Evolutionary conservation across 257 asterid genomes (phyloP), one percentile per base, ranked within the genome.

Genomic region (Forsythia suspensa): DNA sequence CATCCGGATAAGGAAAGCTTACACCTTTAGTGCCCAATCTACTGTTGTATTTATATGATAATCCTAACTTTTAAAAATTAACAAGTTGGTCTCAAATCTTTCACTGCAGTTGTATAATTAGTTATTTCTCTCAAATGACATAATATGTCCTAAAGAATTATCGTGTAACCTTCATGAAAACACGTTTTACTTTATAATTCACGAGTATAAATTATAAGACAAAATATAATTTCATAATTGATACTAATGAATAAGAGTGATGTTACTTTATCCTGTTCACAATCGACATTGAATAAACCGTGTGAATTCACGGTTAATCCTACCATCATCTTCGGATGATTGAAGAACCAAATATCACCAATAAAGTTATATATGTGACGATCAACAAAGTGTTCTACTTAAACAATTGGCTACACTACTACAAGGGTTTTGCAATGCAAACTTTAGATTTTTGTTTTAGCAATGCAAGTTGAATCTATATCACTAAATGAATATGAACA

Each of bases 1-100:
- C 68, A 77, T 76, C 65, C 77, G 68, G 91, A 88, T 84, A 84
- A 83, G 84, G 84, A 20, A 21, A 21, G 21, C 6, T 61, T 3
- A 61, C 68, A 21, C 13, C 69, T 8, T 8, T 21, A 24, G 69
- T 3, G 3, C 69, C 69, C 37, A 61, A 61, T 3, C 69, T 61
- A 20, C 21, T 3, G 69, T 61, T n/a, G 65, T 55, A 55, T 5
- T 46, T 5, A 1, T 5, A 16, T 18, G 6, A 5, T 55, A n/a
- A 16, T 55, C 5, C 65, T 24, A n/a, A 55, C 29, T n/a, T 55
- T 6, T 4, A 6, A 18, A 18, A 18, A 7, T 0, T 0, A n/a
- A 55, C 21, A 18, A 18, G 16, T 6, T 18, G n/a, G 11, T 18
- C 7, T 5, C 29, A 6, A 55, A 55, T 55, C 2, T 55, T 55